These are phyloP conservation scores for Zymoseptoria crescenta DNA, from an alignment of 2,329 filamentous ascomycete genomes.

Conservation along the genomic window DNA sequence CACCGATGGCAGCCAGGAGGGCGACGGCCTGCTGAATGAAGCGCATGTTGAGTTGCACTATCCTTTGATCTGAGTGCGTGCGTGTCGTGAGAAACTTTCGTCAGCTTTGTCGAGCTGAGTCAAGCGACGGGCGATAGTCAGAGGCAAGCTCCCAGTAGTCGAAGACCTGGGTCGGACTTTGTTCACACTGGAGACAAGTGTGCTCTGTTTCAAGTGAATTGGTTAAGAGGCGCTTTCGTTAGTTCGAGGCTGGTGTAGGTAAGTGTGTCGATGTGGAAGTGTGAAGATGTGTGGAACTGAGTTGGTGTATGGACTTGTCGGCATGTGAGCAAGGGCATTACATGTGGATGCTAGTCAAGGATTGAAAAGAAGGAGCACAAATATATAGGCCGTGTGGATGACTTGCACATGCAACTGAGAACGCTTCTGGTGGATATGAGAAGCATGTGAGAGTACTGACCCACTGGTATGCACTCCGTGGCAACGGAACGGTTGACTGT, in stretches of 20 bases:
- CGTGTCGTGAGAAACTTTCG: background rate
- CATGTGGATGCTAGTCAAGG: background rate
- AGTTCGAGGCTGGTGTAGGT: too few species aligned
- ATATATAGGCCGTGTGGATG: background rate
- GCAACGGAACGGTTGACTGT: background rate
- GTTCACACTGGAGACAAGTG: background rate
- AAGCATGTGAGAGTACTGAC: background rate
- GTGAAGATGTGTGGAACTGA: background rate
- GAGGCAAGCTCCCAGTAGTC: background rate
- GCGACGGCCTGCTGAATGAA: background rate
- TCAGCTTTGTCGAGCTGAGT: background rate
- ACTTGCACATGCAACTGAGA: background rate
- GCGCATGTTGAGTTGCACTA: background rate
- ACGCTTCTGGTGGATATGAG: background rate
- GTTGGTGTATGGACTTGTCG: too few species aligned
- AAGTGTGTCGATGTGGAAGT: background rate
- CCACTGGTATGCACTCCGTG: background rate
- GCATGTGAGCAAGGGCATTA: too few species aligned
- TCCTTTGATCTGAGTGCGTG: background rate
- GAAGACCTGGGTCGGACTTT: background rate
- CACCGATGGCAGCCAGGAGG: background rate
- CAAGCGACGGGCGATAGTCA: background rate
- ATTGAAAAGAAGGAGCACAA: background rate
- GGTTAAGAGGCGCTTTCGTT: background rate
- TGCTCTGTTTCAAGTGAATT: background rate